These are phyloP conservation scores for Condylostoma magnum DNA, from an alignment of 169 alveolate genomes.

Conservation along the genomic window DNA sequence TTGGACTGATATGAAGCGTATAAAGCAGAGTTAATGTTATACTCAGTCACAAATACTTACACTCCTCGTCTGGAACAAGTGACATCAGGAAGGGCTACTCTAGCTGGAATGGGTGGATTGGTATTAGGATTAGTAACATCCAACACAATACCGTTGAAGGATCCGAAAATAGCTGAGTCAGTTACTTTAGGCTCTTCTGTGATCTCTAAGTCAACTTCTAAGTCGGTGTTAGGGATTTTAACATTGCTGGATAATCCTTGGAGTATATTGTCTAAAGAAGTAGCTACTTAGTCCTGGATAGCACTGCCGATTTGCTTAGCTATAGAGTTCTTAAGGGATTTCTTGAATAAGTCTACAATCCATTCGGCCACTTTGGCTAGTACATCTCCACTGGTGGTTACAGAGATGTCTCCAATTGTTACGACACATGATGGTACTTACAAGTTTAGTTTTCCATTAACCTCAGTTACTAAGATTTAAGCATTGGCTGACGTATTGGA, in stretches of 20 bases:
- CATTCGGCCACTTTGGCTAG: background rate
- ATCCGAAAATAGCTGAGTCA: background rate
- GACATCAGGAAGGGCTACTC: background rate
- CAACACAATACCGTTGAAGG: background rate
- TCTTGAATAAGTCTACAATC: background rate
- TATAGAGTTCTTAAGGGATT: background rate
- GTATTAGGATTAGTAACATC: background rate
- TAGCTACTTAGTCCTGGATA: background rate
- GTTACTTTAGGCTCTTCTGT: background rate
- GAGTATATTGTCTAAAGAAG: background rate
- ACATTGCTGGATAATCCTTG: background rate
- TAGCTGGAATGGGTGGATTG: background rate
- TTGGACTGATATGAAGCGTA: background rate
- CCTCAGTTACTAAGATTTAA: background rate
- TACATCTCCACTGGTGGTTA: background rate
- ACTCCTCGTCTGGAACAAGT: background rate
- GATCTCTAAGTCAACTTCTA: background rate
- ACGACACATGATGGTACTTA: background rate
- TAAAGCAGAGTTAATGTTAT: conserved; percentile 8
- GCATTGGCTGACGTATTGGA: too few species aligned
- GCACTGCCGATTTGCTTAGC: background rate
- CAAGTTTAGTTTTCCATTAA: background rate
- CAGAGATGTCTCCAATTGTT: background rate
- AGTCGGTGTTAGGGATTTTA: background rate
- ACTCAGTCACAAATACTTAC: background rate